Evolutionary conservation across 306 rosid species (phyloP), one percentile per base, ranked within the genome.

Genomic region (Amphicarpaea edgeworthii): DNA sequence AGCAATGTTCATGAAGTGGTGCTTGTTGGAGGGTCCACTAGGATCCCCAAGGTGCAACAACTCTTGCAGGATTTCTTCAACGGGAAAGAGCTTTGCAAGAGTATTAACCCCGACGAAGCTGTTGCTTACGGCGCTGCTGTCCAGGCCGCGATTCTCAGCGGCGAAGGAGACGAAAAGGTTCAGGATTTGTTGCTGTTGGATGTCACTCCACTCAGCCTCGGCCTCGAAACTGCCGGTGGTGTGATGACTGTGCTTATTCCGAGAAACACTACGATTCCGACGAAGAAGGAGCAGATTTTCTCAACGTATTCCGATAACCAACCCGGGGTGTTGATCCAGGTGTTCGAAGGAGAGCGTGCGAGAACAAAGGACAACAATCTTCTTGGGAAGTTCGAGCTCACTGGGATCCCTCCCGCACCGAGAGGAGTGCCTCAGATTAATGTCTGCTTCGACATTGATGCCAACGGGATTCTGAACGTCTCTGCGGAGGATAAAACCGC

Each of bases 71-170:
- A 90, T n/a, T 83, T 87, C 30, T 93, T 93, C 72, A 89, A 93
- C 7, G 93, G 98, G 14, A 90, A 93, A 11, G 98, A 93, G 77
- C 95, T 93, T 1, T 93, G 98, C 50, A 93, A 89, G 69, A 90
- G 96, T 16, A 90, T 93, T 6, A 93, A 93, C 68, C 98, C 98
- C 0, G 98, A 93, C 6, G 98, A 93, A 30, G 98, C 96, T 2
- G 98, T 93, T 2, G 98, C 98, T 0, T 93, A 89, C 0, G 98
- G 98, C 1, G 98, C 96, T 1, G 93, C 96, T 1, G 98, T 93
- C 8, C 98, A 93, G 49, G 98, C 95, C 0, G 96, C 98, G 12
- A 93, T 93, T 6, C 51, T 93, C 45, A 87, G 42, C 2, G 98
- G 96, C 0, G 95, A 93, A 77, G 98, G 91, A 0, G 83, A 90